These are phyloP conservation scores for Arachis stenosperma DNA, from an alignment of 306 rosid genomes.

Conservation along the genomic window DNA sequence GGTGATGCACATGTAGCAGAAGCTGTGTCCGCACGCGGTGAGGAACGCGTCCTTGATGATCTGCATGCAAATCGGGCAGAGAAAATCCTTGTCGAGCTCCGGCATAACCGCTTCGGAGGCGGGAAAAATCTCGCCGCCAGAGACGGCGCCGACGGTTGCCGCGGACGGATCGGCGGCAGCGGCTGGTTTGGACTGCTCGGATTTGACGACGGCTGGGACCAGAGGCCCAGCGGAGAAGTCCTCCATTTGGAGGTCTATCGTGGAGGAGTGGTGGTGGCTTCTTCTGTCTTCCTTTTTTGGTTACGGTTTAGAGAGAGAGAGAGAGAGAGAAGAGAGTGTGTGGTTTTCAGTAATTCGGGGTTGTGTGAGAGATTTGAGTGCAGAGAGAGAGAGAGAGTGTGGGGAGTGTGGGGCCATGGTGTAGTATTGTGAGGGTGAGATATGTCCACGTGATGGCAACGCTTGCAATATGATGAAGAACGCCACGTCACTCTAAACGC, in stretches of 20 bases:
- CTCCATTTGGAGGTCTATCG: conserved; percentile 44
- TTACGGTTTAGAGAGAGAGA: conserved; percentile 13
- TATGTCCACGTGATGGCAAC: conserved; percentile 45
- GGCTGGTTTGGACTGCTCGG: conserved; percentile 26
- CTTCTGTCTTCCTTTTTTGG: conserved; percentile 4
- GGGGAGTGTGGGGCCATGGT: conserved; percentile 15
- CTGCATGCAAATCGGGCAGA: conserved; percentile 99
- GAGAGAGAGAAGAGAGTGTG: conserved; percentile 15
- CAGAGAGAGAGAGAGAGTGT: conserved; percentile 21
- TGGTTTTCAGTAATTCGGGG: background rate
- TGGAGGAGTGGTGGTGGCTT: conserved; percentile 24
- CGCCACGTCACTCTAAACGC: conserved; percentile 44
- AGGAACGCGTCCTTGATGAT: conserved; percentile 84
- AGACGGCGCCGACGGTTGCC: conserved; percentile 45
- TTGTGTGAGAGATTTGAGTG: conserved; percentile 18
- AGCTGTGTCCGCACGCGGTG: conserved; percentile 91
- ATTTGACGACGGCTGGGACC: conserved; percentile 58
- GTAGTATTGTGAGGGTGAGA: conserved; percentile 46
- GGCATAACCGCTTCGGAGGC: conserved; percentile 21
- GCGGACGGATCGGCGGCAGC: conserved; percentile 34
- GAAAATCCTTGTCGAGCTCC: conserved; percentile 78
- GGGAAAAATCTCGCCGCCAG: conserved; percentile 26
- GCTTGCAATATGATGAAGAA: background rate
- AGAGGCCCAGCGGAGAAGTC: conserved; percentile 56
- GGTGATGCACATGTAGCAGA: conserved; percentile 95